Percentiles rank a stretch among this genome's conserved stretches.
phyloP scores from a whole-genome alignment of 257 asterid genomes.

The Oldenlandia corymbosa region DNA sequence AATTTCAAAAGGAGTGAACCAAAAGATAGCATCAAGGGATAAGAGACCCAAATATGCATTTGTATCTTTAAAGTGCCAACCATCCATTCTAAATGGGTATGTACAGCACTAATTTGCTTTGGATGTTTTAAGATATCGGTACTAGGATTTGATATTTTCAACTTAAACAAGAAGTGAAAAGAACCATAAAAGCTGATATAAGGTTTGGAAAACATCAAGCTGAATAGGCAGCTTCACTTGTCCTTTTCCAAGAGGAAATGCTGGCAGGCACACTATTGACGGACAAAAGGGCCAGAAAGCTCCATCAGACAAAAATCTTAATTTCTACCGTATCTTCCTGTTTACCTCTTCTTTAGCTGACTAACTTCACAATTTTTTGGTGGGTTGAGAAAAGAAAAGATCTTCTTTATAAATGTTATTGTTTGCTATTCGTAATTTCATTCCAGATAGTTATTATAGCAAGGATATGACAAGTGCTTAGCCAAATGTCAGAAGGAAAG shows the following conservation, averaged over 20 bases:
- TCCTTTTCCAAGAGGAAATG: background rate
- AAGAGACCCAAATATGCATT: too few species aligned
- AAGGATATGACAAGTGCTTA: background rate
- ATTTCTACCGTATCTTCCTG: background rate
- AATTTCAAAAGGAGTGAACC: too few species aligned
- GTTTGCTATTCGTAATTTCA: too few species aligned
- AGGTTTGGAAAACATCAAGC: slow-evolving; percentile 2
- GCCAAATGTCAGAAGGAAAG: background rate
- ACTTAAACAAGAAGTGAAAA: background rate
- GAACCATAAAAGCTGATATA: background rate
- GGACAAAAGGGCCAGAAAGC: background rate
- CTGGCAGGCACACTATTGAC: background rate
- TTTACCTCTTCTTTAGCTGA: slow-evolving; percentile 5
- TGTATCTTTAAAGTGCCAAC: too few species aligned
- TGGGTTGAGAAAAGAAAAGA: too few species aligned
- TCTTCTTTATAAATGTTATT: too few species aligned
- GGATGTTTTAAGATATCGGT: background rate
- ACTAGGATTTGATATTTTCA: background rate
- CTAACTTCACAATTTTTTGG: background rate
- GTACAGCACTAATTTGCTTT: too few species aligned
- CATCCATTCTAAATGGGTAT: too few species aligned
- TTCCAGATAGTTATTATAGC: background rate
- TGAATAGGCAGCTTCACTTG: background rate
- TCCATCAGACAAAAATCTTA: background rate
- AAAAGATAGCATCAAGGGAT: too few species aligned